Evolutionary conservation across 176 grass and related monocot genomes (phyloP), one percentile per base, ranked within the genome.

Genomic region (Oryza meyeriana): DNA sequence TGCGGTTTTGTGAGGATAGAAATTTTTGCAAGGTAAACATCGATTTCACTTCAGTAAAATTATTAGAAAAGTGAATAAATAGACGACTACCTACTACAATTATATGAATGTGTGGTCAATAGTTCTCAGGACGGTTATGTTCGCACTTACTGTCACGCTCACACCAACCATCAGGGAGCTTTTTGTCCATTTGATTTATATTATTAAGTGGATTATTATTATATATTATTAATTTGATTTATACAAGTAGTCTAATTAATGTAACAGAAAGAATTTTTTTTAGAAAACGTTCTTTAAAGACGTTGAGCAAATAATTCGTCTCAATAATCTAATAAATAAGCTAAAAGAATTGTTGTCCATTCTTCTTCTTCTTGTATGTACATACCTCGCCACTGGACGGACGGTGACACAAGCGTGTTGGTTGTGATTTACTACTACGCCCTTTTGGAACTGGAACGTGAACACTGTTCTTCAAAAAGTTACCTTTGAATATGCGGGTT

Each of bases 161-260:
- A 6, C 38, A 82, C 84, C 76, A 66, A 85, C 84, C 66, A 11
- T 16, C 35, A 35, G 18, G 74, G 64, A 62, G n/a, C n/a, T n/a
- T n/a, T n/a, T n/a, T n/a, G n/a, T n/a, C n/a, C n/a, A n/a, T n/a
- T n/a, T n/a, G n/a, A n/a, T n/a, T n/a, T n/a, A n/a, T n/a, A n/a
- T n/a, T n/a, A n/a, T n/a, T n/a, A n/a, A n/a, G n/a, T n/a, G n/a
- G n/a, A n/a, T n/a, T n/a, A n/a, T n/a, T n/a, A n/a, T n/a, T n/a
- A n/a, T n/a, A n/a, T n/a, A n/a, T n/a, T n/a, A n/a, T n/a, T n/a
- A n/a, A n/a, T n/a, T n/a, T n/a, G n/a, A n/a, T n/a, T n/a, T n/a
- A n/a, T n/a, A n/a, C n/a, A n/a, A n/a, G n/a, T n/a, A n/a, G n/a
- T n/a, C n/a, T n/a, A 33, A 33, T 65, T 45, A 85, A n/a, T n/a